These are phyloP conservation scores for Leptomonas pyrrhocoris DNA, from an alignment of 208 protist species.

Conservation along the genomic window DNA sequence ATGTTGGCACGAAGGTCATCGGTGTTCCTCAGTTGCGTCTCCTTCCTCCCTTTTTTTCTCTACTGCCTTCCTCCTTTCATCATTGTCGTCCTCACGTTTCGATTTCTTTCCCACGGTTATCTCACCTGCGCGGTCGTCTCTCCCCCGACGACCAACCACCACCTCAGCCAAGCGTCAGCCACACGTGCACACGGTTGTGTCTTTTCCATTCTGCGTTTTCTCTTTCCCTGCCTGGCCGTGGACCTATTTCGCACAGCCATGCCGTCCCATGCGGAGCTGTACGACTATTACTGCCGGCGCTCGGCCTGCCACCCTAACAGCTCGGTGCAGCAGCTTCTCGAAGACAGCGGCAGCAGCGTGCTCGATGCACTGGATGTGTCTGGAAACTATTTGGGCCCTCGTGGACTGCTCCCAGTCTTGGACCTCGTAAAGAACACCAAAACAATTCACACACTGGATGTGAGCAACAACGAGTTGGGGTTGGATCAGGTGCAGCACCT, in stretches of 20 bases:
- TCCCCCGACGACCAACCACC: too few species aligned
- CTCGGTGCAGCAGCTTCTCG: constrained; percentile 52
- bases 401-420: constrained; percentile 80
- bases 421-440: constrained; percentile 85
- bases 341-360: constrained; percentile 34
- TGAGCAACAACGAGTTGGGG: constrained; percentile 79
- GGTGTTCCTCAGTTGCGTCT: too few species aligned
- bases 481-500: constrained; percentile 77
- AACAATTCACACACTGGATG: constrained; percentile 65
- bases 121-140: too few species aligned
- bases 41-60: too few species aligned
- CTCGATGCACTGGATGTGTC: constrained; percentile 72
- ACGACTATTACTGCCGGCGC: constrained; percentile 83
- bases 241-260: constrained; percentile 25
- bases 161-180: too few species aligned
- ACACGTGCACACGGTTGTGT: neutral
- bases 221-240: neutral
- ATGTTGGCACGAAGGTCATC: too few species aligned
- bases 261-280: constrained; percentile 79
- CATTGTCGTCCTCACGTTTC: too few species aligned
- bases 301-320: constrained; percentile 77
- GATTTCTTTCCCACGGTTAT: too few species aligned
- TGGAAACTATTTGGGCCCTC: constrained; percentile 80
- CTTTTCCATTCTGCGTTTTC: neutral
- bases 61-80: too few species aligned